A percentile compares a stretch with the other conserved stretches of the same genome.
Conservation (phyloP, 768 basidiomycete genomes). For the Termitomyces sp. region DNA sequence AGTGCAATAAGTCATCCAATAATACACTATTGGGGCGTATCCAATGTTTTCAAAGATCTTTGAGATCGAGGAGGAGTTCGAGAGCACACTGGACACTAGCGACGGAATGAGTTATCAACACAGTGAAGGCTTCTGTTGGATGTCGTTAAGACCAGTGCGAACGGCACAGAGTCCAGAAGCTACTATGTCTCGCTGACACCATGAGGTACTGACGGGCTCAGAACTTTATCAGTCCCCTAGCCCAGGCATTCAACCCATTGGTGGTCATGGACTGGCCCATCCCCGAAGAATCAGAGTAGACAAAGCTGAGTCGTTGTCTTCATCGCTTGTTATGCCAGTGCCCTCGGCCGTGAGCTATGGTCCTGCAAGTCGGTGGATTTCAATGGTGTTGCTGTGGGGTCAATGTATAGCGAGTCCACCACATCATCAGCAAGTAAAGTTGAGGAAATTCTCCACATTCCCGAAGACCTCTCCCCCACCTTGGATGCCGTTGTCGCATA, state of each 20-base stretch:
- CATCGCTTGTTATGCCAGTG: constrained; percentile 11
- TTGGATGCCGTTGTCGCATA: constrained; percentile 17
- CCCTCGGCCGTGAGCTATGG: constrained; percentile 40
- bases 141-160: constrained; percentile 7
- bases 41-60: constrained; percentile 53
- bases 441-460: constrained; percentile 25
- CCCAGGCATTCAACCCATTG: constrained; percentile 72
- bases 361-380: constrained; percentile 39
- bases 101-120: constrained; percentile 30
- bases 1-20: constrained; percentile 53
- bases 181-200: constrained; percentile 35
- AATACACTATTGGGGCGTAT: neutral
- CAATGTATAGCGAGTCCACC: constrained; percentile 17
- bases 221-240: constrained; percentile 59
- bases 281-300: constrained; percentile 27
- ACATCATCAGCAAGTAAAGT: constrained; percentile 17
- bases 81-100: constrained; percentile 53
- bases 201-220: constrained; percentile 37
- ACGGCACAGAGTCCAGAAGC: constrained; percentile 11
- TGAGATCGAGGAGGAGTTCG: constrained; percentile 70
- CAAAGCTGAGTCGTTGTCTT: constrained; percentile 9
- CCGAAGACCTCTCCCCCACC: constrained; percentile 19
- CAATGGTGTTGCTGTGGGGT: constrained; percentile 28
- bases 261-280: constrained; percentile 47
- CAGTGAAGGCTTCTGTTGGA: constrained; percentile 18